phyloP scores from a whole-genome alignment of 257 asterid genomes.

The Penstemon eatonii region DNA sequence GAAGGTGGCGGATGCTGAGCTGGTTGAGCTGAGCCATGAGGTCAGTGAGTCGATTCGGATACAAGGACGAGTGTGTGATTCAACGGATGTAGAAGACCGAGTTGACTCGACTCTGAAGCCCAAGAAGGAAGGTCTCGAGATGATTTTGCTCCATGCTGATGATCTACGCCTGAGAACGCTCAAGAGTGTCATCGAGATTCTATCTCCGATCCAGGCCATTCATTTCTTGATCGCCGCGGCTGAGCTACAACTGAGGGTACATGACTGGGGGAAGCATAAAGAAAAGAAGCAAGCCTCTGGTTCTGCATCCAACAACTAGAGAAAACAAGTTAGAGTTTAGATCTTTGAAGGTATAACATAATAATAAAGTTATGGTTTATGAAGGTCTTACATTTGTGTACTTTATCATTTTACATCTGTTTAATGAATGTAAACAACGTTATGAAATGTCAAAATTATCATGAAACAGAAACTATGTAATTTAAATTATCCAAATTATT shows the following conservation, averaged over 20 bases:
- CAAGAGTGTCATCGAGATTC: slow-evolving; percentile 22
- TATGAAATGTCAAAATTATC: no score
- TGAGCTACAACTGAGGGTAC: slow-evolving; percentile 53
- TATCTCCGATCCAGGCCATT: slow-evolving; percentile 44
- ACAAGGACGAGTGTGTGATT: background rate
- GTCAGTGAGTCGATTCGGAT: slow-evolving; percentile 31
- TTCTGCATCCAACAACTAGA: slow-evolving; percentile 3
- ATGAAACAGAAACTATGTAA: no score
- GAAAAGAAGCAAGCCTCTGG: slow-evolving; percentile 23
- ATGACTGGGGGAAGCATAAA: slow-evolving; percentile 51
- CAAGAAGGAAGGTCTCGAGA: slow-evolving; percentile 41
- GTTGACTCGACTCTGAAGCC: slow-evolving; percentile 27
- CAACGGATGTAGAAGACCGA: background rate
- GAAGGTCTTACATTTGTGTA: background rate
- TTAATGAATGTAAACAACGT: no score
- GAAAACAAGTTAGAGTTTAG: background rate
- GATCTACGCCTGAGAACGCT: slow-evolving; percentile 48
- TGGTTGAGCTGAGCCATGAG: slow-evolving; percentile 46
- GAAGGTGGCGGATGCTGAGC: slow-evolving; percentile 36
- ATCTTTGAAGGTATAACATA: background rate
- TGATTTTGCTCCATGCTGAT: slow-evolving; percentile 43
- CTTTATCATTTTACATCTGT: no score
- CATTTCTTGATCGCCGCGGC: slow-evolving; percentile 67
- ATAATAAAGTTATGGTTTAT: background rate
- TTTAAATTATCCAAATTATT: background rate